Conservation (phyloP, 1,284 basidiomycete species). For the Microbotryum violaceum region DNA sequence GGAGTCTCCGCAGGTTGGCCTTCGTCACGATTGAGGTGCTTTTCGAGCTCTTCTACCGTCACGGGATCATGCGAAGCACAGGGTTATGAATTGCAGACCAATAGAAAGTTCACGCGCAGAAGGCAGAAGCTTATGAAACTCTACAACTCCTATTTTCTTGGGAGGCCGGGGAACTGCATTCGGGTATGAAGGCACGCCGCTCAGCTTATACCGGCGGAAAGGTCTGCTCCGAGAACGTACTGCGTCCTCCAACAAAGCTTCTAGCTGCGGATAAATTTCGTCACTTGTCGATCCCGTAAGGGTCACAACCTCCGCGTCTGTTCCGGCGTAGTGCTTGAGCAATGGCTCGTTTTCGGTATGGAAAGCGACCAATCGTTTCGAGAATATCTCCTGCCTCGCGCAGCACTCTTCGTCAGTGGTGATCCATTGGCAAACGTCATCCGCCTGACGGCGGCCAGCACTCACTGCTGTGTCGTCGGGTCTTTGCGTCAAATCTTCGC, state of each 20-base stretch:
- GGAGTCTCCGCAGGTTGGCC: too few species aligned
- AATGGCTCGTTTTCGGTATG: conserved; percentile 83
- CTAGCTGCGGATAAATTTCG: conserved; percentile 83
- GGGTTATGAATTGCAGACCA: too few species aligned
- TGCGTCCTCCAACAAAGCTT: conserved; percentile 50
- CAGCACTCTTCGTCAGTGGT: background rate
- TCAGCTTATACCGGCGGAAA: background rate
- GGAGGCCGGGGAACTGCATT: conserved; percentile 5
- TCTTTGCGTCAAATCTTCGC: conserved; percentile 78
- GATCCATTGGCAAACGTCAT: too few species aligned
- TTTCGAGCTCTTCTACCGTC: too few species aligned
- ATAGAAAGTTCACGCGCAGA: too few species aligned
- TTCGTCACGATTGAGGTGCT: too few species aligned
- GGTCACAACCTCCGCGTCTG: conserved; percentile 51
- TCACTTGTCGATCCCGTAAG: conserved; percentile 78
- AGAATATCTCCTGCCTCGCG: conserved; percentile 62
- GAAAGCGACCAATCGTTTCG: conserved; percentile 69
- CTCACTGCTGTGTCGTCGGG: conserved; percentile 87
- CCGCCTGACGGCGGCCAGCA: conserved; percentile 24
- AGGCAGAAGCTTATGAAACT: too few species aligned
- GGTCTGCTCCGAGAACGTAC: conserved; percentile 13
- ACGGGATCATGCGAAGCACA: too few species aligned
- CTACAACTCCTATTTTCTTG: background rate
- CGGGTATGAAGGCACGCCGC: background rate
- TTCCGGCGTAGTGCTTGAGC: conserved; percentile 61